phyloP scores from a whole-genome alignment of 1,139 yeast species.

The Hyphopichia pseudoburtonii region DNA sequence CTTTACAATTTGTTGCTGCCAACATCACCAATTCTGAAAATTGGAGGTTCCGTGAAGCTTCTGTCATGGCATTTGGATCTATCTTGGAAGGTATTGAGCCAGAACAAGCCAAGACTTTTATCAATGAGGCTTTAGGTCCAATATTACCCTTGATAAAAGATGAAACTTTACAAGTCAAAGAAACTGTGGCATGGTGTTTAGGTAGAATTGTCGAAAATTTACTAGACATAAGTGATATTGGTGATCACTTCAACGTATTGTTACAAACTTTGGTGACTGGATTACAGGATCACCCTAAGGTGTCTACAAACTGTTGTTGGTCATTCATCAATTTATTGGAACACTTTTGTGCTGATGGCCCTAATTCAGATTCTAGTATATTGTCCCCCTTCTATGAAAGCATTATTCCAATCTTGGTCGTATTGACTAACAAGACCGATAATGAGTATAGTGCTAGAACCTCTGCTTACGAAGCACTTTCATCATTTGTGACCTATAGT shows the following conservation, averaged over 20 bases:
- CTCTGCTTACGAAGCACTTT: slow-evolving; percentile 91
- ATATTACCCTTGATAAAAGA: slow-evolving; percentile 74
- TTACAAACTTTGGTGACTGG: slow-evolving; percentile 75
- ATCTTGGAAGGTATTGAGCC: slow-evolving; percentile 93
- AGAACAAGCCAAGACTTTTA: slow-evolving; percentile 62
- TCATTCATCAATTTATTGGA: slow-evolving; percentile 88
- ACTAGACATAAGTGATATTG: slow-evolving; percentile 70
- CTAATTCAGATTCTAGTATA: slow-evolving; percentile 53
- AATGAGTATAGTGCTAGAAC: slow-evolving; percentile 91
- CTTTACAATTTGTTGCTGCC: slow-evolving; percentile 76
- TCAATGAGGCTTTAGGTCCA: slow-evolving; percentile 80
- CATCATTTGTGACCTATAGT: slow-evolving; percentile 75
- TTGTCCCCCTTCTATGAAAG: slow-evolving; percentile 73
- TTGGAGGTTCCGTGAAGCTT: slow-evolving; percentile 95
- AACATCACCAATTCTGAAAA: slow-evolving; percentile 51
- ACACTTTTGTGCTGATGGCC: slow-evolving; percentile 67
- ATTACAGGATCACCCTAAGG: slow-evolving; percentile 85
- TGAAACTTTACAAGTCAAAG: slow-evolving; percentile 79
- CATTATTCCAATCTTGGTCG: slow-evolving; percentile 68
- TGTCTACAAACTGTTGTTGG: slow-evolving; percentile 96
- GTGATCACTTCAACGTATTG: slow-evolving; percentile 64
- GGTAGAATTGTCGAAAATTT: slow-evolving; percentile 93
- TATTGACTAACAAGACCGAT: slow-evolving; percentile 67
- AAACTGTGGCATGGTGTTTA: slow-evolving; percentile 97
- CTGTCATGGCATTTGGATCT: slow-evolving; percentile 98